Base-by-base conservation (phyloP, 1,139 yeast genomes). In the Blastobotrys persicus region DNA sequence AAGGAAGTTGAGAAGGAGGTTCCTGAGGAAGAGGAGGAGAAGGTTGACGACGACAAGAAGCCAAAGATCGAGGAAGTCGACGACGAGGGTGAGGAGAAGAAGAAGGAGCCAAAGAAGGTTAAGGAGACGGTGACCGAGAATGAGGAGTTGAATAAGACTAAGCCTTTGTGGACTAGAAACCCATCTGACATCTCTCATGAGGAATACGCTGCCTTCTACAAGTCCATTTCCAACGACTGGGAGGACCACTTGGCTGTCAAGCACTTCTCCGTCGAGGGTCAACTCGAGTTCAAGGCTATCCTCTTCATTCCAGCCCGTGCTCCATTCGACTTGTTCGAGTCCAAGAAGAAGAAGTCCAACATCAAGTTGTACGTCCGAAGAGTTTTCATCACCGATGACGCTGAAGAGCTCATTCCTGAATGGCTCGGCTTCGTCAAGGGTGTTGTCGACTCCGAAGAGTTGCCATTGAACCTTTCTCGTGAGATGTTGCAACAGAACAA, bases 221-320 rank as follows among this genome's bases (percentile, higher is more conserved):
- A 94, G 81, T 88, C 98, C 48, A 92, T 94, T 68, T 91, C 98
- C 52, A 94, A 94, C 76, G 99, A 94, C 76, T 94, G 98, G 98
- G 98, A 92, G 79, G 98, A 92, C 73, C 99, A 97, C 76, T 83
- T 92, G 72, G 98, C 98, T 61, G 98, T 92, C 64, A 94, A 94
- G 83, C 99, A 94, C 79, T 94, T 94, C 80, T 88, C 97, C 50
- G 99, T 94, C 71, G 99, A 94, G 79, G 99, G 99, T 82, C 98
- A 94, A 80, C 84, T 94, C 68, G 99, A 94, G 79, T 94, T 94
- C 83, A 89, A 87, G 79, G 98, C 98, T 58, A 92, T 94, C 69
- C 81, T 94, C 67, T 94, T 88, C 71, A 83, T 94, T 75, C 99
- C 99, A 75, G 89, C 88, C 81, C 89, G 98, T 79, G 98, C 99